These are phyloP conservation scores for Adenanthera pavonina DNA, from an alignment of 306 rosid species.

Conservation along the genomic window DNA sequence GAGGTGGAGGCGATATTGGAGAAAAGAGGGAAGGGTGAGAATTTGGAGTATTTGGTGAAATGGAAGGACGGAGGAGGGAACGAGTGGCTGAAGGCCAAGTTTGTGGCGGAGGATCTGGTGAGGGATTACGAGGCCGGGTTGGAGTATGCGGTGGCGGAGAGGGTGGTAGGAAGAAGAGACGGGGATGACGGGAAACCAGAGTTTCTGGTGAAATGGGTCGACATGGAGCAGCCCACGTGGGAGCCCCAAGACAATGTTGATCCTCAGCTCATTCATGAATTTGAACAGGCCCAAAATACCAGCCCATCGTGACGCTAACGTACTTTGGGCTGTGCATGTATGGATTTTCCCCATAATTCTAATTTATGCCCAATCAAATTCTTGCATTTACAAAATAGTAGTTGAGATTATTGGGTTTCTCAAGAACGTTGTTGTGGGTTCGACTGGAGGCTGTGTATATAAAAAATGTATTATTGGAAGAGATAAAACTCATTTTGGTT, in stretches of 20 bases:
- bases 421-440: too few relatives aligned
- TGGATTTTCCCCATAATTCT: too few relatives aligned
- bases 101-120: slow-evolving; percentile 72
- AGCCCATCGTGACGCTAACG: not conserved
- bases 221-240: slow-evolving; percentile 84
- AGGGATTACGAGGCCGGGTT: slow-evolving; percentile 80
- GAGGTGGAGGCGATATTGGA: slow-evolving; percentile 79
- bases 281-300: slow-evolving; percentile 29
- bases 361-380: too few relatives aligned
- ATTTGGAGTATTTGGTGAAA: slow-evolving; percentile 70
- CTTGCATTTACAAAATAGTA: too few relatives aligned
- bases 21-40: slow-evolving; percentile 77
- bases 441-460: too few relatives aligned
- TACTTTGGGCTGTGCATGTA: too few relatives aligned
- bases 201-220: slow-evolving; percentile 85
- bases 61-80: slow-evolving; percentile 86
- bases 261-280: slow-evolving; percentile 56
- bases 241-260: slow-evolving; percentile 88
- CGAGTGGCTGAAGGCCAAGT: slow-evolving; percentile 78
- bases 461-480: too few relatives aligned
- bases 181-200: slow-evolving; percentile 72
- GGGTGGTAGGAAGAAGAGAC: slow-evolving; percentile 65
- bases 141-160: slow-evolving; percentile 89
- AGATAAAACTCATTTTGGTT: too few relatives aligned
- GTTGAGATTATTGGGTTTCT: too few relatives aligned